phyloP scores from a whole-genome alignment of 179 eudicot genomes.

The Pouteria campechiana region DNA sequence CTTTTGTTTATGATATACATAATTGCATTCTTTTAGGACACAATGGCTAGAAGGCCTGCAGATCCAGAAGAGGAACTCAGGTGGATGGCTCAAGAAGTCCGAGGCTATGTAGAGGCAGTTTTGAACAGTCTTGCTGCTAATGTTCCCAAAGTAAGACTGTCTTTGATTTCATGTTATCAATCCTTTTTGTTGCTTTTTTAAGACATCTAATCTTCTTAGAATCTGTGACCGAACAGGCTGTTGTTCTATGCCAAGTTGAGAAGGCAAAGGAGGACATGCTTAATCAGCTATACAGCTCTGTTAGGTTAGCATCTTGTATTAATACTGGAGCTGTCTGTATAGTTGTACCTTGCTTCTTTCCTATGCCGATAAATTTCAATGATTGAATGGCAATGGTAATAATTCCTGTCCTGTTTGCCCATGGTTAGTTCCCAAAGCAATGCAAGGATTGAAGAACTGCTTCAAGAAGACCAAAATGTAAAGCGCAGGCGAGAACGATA shows the following conservation, averaged over 20 bases:
- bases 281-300: conserved; percentile 77
- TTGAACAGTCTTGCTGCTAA: conserved; percentile 97
- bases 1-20: too few species aligned
- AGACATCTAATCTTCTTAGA: background rate
- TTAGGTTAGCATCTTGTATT: conserved; percentile 43
- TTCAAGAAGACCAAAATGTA: conserved; percentile 87
- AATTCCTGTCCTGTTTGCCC: too few species aligned
- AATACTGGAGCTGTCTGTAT: too few species aligned
- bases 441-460: conserved; percentile 84
- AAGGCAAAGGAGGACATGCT: conserved; percentile 99
- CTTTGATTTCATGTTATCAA: background rate
- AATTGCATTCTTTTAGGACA: too few species aligned
- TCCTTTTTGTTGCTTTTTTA: background rate
- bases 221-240: conserved; percentile 58
- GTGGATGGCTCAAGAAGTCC: conserved; percentile 99
- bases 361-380: too few species aligned
- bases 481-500: conserved; percentile 70
- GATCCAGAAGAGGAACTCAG: conserved; percentile 99
- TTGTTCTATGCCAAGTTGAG: conserved; percentile 99
- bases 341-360: too few species aligned
- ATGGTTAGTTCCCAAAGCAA: conserved; percentile 79
- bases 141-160: conserved; percentile 94
- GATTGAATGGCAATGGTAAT: too few species aligned
- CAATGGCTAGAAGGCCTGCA: conserved; percentile 90
- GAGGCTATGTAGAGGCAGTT: conserved; percentile 99